phyloP scores from a whole-genome alignment of 2,329 filamentous ascomycete species.

The Colletotrichum navitas region DNA sequence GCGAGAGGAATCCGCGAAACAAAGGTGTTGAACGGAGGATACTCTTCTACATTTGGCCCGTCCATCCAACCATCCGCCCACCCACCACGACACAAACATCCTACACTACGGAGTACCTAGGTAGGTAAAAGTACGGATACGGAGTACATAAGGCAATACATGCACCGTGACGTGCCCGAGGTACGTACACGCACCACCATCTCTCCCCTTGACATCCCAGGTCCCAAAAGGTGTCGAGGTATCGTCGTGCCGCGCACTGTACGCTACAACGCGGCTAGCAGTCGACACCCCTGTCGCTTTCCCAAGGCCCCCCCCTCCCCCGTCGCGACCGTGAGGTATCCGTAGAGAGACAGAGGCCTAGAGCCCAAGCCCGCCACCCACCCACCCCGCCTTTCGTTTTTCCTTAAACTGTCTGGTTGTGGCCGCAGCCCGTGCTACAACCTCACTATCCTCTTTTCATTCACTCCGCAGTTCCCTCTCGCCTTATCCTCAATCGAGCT shows the following conservation, averaged over 20 bases:
- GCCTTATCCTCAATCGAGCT: conserved; percentile 53
- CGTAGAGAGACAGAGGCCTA: conserved; percentile 14
- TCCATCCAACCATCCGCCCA: neutral
- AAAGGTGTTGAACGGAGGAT: neutral
- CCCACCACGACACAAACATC: neutral
- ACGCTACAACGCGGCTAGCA: conserved; percentile 37
- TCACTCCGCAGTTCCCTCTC: conserved; percentile 62
- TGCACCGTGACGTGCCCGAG: neutral
- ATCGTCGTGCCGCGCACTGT: conserved; percentile 33
- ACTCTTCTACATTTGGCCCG: neutral
- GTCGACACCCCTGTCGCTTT: conserved; percentile 31
- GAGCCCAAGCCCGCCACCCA: conserved; percentile 43
- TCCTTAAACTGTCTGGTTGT: conserved; percentile 56
- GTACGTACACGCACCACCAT: conserved; percentile 5
- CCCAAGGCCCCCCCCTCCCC: conserved; percentile 39
- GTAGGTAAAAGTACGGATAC: neutral
- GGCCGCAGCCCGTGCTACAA: conserved; percentile 61
- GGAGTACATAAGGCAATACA: neutral
- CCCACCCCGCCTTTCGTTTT: conserved; percentile 48
- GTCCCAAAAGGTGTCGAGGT: conserved; percentile 17
- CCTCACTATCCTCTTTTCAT: conserved; percentile 65
- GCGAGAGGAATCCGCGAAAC: neutral
- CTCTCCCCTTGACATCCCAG: neutral
- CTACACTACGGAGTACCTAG: conserved; percentile 1
- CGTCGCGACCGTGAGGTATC: conserved; percentile 31